A percentile compares a stretch with the other conserved stretches of the same genome.
phyloP scores from a whole-genome alignment of 257 asterid genomes.

The Capsicum chinense region DNA sequence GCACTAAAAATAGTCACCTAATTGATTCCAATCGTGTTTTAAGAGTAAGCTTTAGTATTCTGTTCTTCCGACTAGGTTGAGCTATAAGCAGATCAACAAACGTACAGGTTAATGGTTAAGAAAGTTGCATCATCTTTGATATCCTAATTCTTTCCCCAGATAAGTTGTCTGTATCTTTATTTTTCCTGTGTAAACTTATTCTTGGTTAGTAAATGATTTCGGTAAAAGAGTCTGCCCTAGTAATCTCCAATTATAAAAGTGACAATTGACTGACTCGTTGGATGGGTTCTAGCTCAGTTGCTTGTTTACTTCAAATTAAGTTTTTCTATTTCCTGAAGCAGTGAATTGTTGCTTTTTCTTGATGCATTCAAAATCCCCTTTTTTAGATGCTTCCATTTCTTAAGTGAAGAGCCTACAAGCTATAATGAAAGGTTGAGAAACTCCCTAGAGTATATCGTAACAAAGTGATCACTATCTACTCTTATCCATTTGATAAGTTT shows the following conservation, averaged over 20 bases:
- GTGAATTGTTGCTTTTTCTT: background rate
- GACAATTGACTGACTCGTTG: conserved; percentile 89
- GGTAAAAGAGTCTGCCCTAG: conserved; percentile 84
- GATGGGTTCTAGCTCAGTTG: conserved; percentile 89
- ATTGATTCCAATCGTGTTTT: conserved; percentile 28
- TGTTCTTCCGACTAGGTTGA: conserved; percentile 58
- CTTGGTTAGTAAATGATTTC: conserved; percentile 28
- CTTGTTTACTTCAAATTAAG: conserved; percentile 33
- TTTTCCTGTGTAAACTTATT: background rate
- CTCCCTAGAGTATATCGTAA: too few relatives aligned
- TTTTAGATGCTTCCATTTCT: conserved; percentile 21
- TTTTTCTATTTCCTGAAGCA: conserved; percentile 6
- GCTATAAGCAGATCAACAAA: conserved; percentile 64
- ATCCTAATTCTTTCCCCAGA: background rate
- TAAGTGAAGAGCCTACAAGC: background rate
- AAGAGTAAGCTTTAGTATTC: conserved; percentile 31
- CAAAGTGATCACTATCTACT: too few relatives aligned
- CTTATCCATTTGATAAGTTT: too few relatives aligned
- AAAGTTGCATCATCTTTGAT: background rate
- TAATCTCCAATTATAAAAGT: conserved; percentile 75
- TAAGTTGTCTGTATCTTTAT: background rate
- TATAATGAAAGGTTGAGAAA: too few relatives aligned
- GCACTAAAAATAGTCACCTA: background rate
- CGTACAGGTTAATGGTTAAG: conserved; percentile 69
- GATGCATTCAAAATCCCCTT: conserved; percentile 23